Evolutionary conservation across 768 basidiomycete species (phyloP), one percentile per base, ranked within the genome.

Genomic region (Lactarius quietus): DNA sequence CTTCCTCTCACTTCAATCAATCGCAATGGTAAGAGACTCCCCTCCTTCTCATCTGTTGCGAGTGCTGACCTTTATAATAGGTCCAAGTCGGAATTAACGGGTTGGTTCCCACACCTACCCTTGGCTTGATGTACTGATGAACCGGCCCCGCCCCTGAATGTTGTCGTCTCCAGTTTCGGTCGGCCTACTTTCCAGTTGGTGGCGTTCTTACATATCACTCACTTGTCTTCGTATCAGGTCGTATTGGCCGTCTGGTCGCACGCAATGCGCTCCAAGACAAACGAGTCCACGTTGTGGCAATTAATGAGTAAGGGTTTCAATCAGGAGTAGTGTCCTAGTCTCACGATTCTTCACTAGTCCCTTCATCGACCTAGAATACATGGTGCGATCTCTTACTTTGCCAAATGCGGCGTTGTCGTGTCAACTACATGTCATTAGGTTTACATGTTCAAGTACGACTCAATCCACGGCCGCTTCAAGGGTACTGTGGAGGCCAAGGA

Each of bases 381-480:
- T 98, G 95, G 96, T 90, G 60, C 38, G 84, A 38, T 43, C 45
- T 38, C 48, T n/a, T 31, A 10, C 17, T 28, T 29, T n/a, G 12
- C 14, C 14, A 15, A 43, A 14, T 58, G 26, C 41, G 53, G n/a
- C 23, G 18, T n/a, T 58, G 10, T 33, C 33, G 31, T 26, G 52
- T 57, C 56, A 62, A 55, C 23, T 48, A 45, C 12, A 12, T 57
- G 61, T 26, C 64, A 52, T 29, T 62, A 93, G 91, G 90, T 95
- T 76, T 97, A 97, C 86, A 94, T 97, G 93, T 95, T 97, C 90
- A 96, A 94, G 83, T 95, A 86, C 75, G 93, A 95, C 76, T 90
- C 93, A 63, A 92, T 93, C 69, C 93, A 96, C 80, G 89, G 94
- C 59, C 87, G 90, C 75, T 98, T 90, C 86, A 88, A 92, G 75